A percentile compares a stretch with the other conserved stretches of the same genome.
Conservation (phyloP, 805 yeast species). For the Hanseniaspora osmophila region DNA sequence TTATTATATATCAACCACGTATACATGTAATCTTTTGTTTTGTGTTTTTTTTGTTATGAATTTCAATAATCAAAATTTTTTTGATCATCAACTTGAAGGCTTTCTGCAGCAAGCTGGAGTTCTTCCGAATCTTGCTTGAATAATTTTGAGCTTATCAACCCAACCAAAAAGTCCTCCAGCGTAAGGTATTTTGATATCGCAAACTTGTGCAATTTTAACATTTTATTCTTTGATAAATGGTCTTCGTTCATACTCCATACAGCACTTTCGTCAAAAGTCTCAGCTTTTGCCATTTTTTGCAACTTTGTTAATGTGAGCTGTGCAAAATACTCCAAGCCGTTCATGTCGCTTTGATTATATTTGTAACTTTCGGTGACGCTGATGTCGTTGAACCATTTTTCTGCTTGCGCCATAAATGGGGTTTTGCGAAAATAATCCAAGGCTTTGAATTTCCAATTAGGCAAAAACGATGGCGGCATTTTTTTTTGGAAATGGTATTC, state of each 20-base stretch:
- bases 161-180: not conserved
- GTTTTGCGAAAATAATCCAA: conserved; percentile 6
- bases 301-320: conserved; percentile 1
- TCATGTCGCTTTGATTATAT: conserved; percentile 26
- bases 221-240: not conserved
- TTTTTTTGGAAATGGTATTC: too few relatives aligned
- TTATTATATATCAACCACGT: too few relatives aligned
- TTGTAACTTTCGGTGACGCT: conserved; percentile 38
- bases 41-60: too few relatives aligned
- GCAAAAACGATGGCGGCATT: too few relatives aligned
- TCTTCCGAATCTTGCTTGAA: not conserved
- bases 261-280: not conserved
- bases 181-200: not conserved
- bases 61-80: too few relatives aligned
- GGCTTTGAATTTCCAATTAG: conserved; percentile 6
- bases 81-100: not conserved
- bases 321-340: not conserved
- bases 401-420: conserved; percentile 5
- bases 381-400: conserved; percentile 34
- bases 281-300: not conserved
- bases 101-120: not conserved
- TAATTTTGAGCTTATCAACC: not conserved
- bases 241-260: not conserved
- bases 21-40: too few relatives aligned
- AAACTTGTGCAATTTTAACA: not conserved